Conservation (phyloP, 2,329 filamentous ascomycete species). For the Colletotrichum australisinense region DNA sequence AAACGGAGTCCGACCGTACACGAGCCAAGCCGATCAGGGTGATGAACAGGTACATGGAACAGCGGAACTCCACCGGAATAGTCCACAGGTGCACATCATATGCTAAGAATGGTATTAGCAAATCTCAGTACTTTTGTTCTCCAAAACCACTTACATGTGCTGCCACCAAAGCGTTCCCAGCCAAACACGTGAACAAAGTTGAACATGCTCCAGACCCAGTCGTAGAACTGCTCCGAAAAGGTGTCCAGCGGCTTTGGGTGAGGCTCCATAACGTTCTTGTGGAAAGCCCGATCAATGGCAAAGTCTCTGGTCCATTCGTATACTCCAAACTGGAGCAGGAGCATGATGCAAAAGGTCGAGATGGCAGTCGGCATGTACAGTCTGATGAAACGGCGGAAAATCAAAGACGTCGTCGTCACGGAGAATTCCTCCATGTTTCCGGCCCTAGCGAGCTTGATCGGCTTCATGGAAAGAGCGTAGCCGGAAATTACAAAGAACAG, state of each 20-base stretch:
- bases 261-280: constrained; percentile 61
- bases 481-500: constrained; percentile 73
- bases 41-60: constrained; percentile 68
- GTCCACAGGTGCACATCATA: constrained; percentile 73
- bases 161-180: constrained; percentile 61
- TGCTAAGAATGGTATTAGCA: constrained; percentile 41
- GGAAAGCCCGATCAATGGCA: constrained; percentile 52
- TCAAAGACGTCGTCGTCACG: constrained; percentile 59
- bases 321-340: constrained; percentile 56
- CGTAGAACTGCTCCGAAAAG: constrained; percentile 51
- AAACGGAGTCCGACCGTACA: constrained; percentile 56
- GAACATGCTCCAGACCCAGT: constrained; percentile 62
- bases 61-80: constrained; percentile 70
- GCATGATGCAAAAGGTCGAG: constrained; percentile 60
- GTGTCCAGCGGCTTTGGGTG: constrained; percentile 55
- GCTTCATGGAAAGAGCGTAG: constrained; percentile 67
- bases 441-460: constrained; percentile 57
- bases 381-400: constrained; percentile 63
- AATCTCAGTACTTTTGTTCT: constrained; percentile 29
- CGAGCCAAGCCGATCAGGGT: constrained; percentile 61
- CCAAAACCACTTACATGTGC: constrained; percentile 48
- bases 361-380: constrained; percentile 63
- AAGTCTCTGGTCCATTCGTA: constrained; percentile 63
- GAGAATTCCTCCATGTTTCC: constrained; percentile 54
- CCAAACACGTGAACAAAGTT: constrained; percentile 62